phyloP scores from a whole-genome alignment of 2,329 filamentous ascomycete genomes.

The Seiridium cupressi region DNA sequence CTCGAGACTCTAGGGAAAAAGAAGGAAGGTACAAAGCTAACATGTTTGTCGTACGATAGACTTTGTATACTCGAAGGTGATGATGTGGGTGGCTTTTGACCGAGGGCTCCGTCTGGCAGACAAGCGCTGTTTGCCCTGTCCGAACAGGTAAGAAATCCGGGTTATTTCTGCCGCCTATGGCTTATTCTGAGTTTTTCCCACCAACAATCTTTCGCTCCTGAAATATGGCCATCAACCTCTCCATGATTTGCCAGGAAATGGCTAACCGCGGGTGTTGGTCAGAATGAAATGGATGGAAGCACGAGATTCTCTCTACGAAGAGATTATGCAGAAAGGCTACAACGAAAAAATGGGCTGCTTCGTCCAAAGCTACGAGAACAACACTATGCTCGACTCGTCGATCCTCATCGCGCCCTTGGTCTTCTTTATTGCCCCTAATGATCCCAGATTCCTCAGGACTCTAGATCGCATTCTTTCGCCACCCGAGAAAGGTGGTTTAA shows the following conservation, averaged over 20 bases:
- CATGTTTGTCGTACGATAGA: conserved; percentile 32
- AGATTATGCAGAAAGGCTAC: conserved; percentile 76
- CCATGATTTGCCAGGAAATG: too few species aligned
- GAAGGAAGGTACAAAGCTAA: too few species aligned
- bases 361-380: conserved; percentile 73
- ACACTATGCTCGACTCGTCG: conserved; percentile 68
- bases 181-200: too few species aligned
- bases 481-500: conserved; percentile 73
- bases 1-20: too few species aligned
- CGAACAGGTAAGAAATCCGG: conserved; percentile 40
- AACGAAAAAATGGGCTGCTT: conserved; percentile 69
- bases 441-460: conserved; percentile 71
- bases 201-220: too few species aligned
- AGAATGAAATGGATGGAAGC: conserved; percentile 62
- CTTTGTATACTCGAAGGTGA: conserved; percentile 79
- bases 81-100: conserved; percentile 81
- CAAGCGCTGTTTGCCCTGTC: conserved; percentile 74
- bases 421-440: conserved; percentile 76
- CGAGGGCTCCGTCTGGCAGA: conserved; percentile 71
- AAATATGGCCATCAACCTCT: too few species aligned
- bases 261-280: too few species aligned
- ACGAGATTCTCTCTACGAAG: conserved; percentile 68
- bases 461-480: conserved; percentile 69
- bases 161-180: too few species aligned
- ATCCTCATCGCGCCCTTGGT: conserved; percentile 76